Evolutionary conservation across 345 rosid genomes (phyloP), one percentile per base, ranked within the genome.

Genomic region (rapeseed (Brassica napus)): DNA sequence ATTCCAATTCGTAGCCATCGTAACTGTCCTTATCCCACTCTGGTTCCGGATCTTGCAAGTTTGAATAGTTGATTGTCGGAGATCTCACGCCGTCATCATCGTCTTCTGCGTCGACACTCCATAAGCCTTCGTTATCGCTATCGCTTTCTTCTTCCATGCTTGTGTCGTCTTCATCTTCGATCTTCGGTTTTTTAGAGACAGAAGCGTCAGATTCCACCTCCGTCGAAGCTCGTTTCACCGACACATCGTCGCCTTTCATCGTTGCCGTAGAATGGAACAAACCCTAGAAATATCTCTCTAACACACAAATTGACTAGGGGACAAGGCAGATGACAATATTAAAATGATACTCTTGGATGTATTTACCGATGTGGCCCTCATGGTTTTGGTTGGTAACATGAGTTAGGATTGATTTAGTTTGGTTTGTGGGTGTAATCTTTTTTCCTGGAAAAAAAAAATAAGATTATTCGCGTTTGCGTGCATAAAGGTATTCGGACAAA

Each of bases 21-120:
- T 18, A 71, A 12, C 75, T 71, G 57, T 71, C 75, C 55, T 35
- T 52, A 14, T 32, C 75, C 75, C 66, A 71, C 75, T 58, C 66
- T 2, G 74, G 74, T 16, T 70, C 71, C 10, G 10, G 5, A 16
- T 57, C 61, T n/a, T 0, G 1, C 11, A 7, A 2, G 28, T 57
- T 15, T 18, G 24, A 7, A 5, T 14, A 14, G 10, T 7, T 9
- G 24, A 6, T 57, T 18, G 1, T 10, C 49, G 49, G 49, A 24
- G 28, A 8, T 8, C 6, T 9, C 31, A 5, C 8, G 8, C 10
- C 30, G 12, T 59, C 31, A 5, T 4, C 31, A 28, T 23, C 31
- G 1, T 47, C 54, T 47, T 23, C 6, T 9, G 2, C 6, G 5
- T 59, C 31, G 63, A 59, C 63, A 9, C 28, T 26, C 63, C 63